Base-by-base conservation (phyloP, 2,329 filamentous ascomycete species). In the Colletotrichum chlorophyti region DNA sequence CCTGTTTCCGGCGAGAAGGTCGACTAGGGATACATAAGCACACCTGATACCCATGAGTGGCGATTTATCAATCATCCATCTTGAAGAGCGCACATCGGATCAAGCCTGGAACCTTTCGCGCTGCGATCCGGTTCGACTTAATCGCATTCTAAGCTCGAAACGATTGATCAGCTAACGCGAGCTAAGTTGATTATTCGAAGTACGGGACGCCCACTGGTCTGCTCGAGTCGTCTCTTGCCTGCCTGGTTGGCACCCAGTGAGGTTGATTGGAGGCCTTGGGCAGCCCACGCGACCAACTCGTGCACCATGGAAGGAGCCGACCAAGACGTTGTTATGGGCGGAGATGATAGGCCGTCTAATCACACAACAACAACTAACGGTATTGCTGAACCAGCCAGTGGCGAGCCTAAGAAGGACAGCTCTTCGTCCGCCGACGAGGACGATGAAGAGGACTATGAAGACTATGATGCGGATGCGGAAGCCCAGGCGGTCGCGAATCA, bases 311-410 rank as follows among this genome's bases (percentile, higher is more conserved):
- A 43, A 40, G 62, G 45, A 40, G 47, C 19, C 49, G 55, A 51
- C 41, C 58, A 47, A 42, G 63, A 69, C 61, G 63, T 68, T 34
- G 54, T 65, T 54, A 77, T 77, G 74, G 78, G 79, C 47, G 69
- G 70, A 42, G 76, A 76, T 38, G 78, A 81, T 43, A 73, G 76
- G 60, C 72, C 71, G 34, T 78, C 79, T 74, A 68, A 70, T 41
- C 78, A 79, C 64, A 78, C 68, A 15, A 66, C 70, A 41, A 69
- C 70, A 6, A 66, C 74, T 12, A 78, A 77, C 50, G 75, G 74
- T 29, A 66, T 73, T 48, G 53, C 40, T 8, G 27, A 27, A 17
- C 21, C 43, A 46, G 40, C 15, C 12, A 35, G 23, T 14, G 32
- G 51, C 8, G 46, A 50, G 3, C 53, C 49, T n/a, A 50, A 54